These are phyloP conservation scores for Botryotinia narcissicola DNA, from an alignment of 2,329 filamentous ascomycete genomes.

Conservation along the genomic window DNA sequence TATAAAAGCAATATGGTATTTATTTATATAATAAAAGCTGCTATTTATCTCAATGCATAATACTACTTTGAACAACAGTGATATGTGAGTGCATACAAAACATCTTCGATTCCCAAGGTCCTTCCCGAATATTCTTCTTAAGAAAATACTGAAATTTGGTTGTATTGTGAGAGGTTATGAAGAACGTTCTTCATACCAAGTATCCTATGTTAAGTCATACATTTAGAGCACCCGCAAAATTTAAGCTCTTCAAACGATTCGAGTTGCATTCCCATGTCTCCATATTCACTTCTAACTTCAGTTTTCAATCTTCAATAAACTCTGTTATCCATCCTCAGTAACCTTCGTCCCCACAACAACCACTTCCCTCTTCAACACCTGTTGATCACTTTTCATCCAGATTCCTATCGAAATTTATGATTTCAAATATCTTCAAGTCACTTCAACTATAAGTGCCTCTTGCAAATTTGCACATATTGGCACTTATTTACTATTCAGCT, in stretches of 20 bases:
- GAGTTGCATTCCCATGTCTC: background rate
- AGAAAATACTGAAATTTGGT: background rate
- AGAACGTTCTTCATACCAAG: background rate
- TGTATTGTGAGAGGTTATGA: background rate
- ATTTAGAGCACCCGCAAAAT: background rate
- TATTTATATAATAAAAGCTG: background rate
- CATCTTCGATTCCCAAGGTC: background rate
- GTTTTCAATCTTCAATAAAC: background rate
- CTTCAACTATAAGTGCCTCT: background rate
- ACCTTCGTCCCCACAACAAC: background rate
- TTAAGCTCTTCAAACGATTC: background rate
- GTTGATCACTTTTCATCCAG: background rate
- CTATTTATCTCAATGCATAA: background rate
- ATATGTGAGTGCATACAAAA: background rate
- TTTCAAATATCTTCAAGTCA: background rate
- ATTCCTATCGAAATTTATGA: background rate
- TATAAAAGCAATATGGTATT: background rate
- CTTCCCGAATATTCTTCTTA: background rate
- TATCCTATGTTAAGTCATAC: background rate
- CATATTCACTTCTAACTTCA: conserved; percentile 1
- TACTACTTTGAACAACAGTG: background rate
- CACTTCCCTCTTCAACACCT: background rate
- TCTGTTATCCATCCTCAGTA: background rate
- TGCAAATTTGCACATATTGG: background rate
- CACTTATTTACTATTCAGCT: background rate